phyloP scores from a whole-genome alignment of 2,329 filamentous ascomycete genomes.

The Hymenoscyphus linearis region DNA sequence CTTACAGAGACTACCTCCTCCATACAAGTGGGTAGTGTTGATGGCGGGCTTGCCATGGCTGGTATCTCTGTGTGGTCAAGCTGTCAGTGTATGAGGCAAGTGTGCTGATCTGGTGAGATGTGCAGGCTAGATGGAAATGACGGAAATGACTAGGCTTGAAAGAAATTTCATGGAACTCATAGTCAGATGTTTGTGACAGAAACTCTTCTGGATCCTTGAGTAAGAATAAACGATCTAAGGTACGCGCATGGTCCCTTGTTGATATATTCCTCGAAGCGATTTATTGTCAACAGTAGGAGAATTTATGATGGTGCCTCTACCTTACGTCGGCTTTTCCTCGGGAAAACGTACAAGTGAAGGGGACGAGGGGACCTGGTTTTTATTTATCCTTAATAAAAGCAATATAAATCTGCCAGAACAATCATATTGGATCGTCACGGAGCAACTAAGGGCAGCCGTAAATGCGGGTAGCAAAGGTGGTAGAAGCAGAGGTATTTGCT shows the following conservation, averaged over 20 bases:
- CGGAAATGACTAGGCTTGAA: neutral
- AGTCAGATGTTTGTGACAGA: neutral
- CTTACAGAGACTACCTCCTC: slow-evolving; percentile 30
- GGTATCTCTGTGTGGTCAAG: neutral
- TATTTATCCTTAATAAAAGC: no score
- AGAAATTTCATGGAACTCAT: neutral
- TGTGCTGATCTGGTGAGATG: neutral
- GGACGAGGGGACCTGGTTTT: no score
- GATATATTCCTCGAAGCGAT: neutral
- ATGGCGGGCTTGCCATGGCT: slow-evolving; percentile 17
- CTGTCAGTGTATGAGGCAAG: neutral
- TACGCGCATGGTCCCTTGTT: neutral
- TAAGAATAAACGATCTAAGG: neutral
- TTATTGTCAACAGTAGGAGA: neutral
- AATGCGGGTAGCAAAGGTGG: no score
- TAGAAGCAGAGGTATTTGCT: no score
- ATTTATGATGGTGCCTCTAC: neutral
- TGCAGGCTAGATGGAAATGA: neutral
- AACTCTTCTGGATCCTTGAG: neutral
- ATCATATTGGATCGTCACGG: no score
- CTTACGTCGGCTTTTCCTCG: neutral
- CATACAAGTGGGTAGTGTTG: slow-evolving; percentile 27
- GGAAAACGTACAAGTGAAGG: no score
- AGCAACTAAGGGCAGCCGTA: no score
- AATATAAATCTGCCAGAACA: no score